Base-by-base conservation (phyloP, 805 yeast species). In the Lipomyces sp. region DNA sequence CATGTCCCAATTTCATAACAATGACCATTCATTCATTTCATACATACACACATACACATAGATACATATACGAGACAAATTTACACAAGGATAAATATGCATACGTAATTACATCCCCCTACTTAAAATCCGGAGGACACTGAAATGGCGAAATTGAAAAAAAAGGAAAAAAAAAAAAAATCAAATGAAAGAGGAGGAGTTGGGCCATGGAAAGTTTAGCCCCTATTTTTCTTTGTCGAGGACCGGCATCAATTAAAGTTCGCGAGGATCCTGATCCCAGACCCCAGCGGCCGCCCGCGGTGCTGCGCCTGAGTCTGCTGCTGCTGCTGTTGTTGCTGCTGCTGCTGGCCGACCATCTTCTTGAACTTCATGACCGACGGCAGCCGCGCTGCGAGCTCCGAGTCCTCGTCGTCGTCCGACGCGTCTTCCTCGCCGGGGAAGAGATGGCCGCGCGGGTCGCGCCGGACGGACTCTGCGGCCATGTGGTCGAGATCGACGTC, bases 351-450 rank as follows among this genome's bases (percentile, higher is more conserved):
- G 4, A 45, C 38, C 50, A 53, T 45, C 31, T 39, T 37, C 19
- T 47, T 46, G 41, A 43, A 48, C 36, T 54, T 54, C 16, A 55
- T 52, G 11, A 50, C 58, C 28, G 52, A 54, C 19, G 55, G 58
- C 31, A 48, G 24, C 39, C 50, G 43, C 31, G 39, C 22, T 28
- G 28, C 35, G 22, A 19, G 8, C 23, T 16, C 45, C 29, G 29
- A 49, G 16, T 52, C 57, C 2, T 22, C 41, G 26, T 49, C 57
- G 31, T 45, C 54, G 26, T 52, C 57, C 23, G 55, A 41, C 2
- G 39, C 56, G 23, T 55, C 62, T n/a, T 40, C 41, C 38, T 59
- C 62, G 10, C 61, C 62, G n/a, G 62, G 57, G 32, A 59, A 54
- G 24, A 59, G 32, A 41, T 59, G 62, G 5, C 58, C 57, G 7